Base-by-base conservation (phyloP, 1,139 yeast species). In the Yamadazyma songkhlaensis region DNA sequence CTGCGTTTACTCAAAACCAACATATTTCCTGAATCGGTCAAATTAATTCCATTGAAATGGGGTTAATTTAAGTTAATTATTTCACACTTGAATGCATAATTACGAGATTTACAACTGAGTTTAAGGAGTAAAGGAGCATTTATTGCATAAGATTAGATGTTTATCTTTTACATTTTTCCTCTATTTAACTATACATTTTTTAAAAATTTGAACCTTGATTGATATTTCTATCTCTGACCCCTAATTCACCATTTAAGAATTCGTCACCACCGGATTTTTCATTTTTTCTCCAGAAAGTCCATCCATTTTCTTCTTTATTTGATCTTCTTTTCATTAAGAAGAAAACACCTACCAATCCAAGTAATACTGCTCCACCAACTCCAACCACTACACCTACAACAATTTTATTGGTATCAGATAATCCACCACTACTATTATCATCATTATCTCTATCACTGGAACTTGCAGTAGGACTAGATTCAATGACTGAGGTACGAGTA, bases 161-260 rank as follows among this genome's bases (percentile, higher is more conserved):
- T 7, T 10, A n/a, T 25, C 13, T 3, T n/a, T 25, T 25, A 25
- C 20, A 17, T 15, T 17, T 10, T 17, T 28, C n/a, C 30, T 28
- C 23, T 25, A 17, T 26, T 29, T 32, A 29, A 17, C 20, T 17
- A 17, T 17, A 17, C 20, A 17, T 17, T 17, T 27, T 21, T 30
- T 77, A 57, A 58, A 72, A 42, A 74, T 69, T 47, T 66, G 85
- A 43, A 53, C 72, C 56, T 52, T 58, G 82, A 51, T 72, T 69
- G 37, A 67, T 63, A 40, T 57, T 56, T 43, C 74, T 55, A 43
- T 82, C 66, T 41, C 70, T 61, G 21, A 68, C 71, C 7, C 87
- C 68, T 48, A 86, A 75, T 42, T 67, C 70, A 17, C 81, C 79
- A 14, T 86, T 84, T 39, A 81, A 67, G 35, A 75, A 64, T 53